Base-by-base conservation (phyloP, 306 rosid species). In the Fragaria nilgerrensis region DNA sequence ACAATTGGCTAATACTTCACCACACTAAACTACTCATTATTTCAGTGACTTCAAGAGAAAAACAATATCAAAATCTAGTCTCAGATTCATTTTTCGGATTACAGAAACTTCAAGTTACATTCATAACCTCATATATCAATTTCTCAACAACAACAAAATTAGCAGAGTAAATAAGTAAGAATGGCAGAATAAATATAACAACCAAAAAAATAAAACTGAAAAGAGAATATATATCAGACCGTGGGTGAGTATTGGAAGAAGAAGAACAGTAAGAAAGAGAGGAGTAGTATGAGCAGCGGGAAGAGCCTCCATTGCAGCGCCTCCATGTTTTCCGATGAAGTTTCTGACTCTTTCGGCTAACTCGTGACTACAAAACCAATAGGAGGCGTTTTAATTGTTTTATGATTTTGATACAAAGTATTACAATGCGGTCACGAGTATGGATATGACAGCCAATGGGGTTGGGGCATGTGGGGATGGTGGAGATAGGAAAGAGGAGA, bases 291-390 rank as follows among this genome's bases (percentile, higher is more conserved):
- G 4, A 89, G 68, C 61, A 90, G 62, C 62, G 97, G 93, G 13
- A 90, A 56, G 2, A 92, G 78, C 86, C 85, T 87, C 95, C 96
- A 92, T 25, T 74, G 71, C 44, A 94, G 78, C 66, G 65, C 55
- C 19, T 74, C 85, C 93, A 88, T 91, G 56, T 72, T 53, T 65
- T 73, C 61, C 32, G 29, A n/a, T 22, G 2, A 55, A 0, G n/a
- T 17, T 52, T 52, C 58, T 52, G 58, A 52, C 11, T 9, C 11
- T 43, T 11, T 9, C 44, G 44, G 44, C 13, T 43, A 5, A 37
- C 47, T 43, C 47, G 12, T 2, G n/a, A 23, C 8, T 49, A 49
- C 16, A n/a, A 43, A 6, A 55, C 62, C 62, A 55, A 22, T 55
- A 4, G 5, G 29, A 55, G 29, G 27, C 62, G 62, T 53, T 53